Percentiles rank a stretch among this genome's conserved stretches.
Conservation (phyloP, 2,329 filamentous ascomycete genomes). For the Ascochyta pisi region DNA sequence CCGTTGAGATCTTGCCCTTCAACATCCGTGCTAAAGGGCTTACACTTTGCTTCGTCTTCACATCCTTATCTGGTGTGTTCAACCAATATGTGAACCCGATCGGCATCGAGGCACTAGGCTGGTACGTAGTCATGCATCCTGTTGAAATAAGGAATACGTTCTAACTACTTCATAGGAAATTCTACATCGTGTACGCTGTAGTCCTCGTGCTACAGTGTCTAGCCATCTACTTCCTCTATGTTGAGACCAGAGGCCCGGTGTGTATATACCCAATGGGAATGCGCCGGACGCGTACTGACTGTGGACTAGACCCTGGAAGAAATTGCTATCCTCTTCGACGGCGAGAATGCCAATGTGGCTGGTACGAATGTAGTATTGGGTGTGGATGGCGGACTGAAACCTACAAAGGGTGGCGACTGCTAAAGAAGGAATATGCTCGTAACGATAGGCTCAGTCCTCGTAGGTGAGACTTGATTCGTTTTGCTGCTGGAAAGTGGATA, state of each 20-base stretch:
- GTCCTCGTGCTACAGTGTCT: conserved; percentile 31
- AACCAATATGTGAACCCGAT: conserved; percentile 64
- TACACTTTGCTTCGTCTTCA: conserved; percentile 60
- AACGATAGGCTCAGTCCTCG: not conserved
- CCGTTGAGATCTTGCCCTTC: conserved; percentile 57
- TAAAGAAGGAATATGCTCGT: not conserved
- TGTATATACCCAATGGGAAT: not conserved
- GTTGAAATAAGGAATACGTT: not conserved
- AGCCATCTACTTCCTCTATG: conserved; percentile 33
- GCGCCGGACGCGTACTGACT: not conserved
- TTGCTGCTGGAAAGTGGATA: too few relatives aligned
- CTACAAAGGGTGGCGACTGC: not conserved
- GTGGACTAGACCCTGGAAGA: conserved; percentile 23
- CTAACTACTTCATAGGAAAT: conserved; percentile 37
- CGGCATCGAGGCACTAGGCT: conserved; percentile 29
- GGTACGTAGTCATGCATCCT: not conserved
- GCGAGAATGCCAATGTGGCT: conserved; percentile 23
- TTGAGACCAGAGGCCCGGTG: conserved; percentile 34
- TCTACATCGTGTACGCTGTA: conserved; percentile 43
- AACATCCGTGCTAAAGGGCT: conserved; percentile 55
- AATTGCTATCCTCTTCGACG: conserved; percentile 30
- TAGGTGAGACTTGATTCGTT: not conserved
- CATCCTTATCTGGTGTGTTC: conserved; percentile 60
- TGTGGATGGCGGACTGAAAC: conserved; percentile 7
- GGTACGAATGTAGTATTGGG: conserved; percentile 14